Evolutionary conservation across 2,329 filamentous ascomycete species (phyloP).

Genomic region (Diaporthe ilicicola): DNA sequence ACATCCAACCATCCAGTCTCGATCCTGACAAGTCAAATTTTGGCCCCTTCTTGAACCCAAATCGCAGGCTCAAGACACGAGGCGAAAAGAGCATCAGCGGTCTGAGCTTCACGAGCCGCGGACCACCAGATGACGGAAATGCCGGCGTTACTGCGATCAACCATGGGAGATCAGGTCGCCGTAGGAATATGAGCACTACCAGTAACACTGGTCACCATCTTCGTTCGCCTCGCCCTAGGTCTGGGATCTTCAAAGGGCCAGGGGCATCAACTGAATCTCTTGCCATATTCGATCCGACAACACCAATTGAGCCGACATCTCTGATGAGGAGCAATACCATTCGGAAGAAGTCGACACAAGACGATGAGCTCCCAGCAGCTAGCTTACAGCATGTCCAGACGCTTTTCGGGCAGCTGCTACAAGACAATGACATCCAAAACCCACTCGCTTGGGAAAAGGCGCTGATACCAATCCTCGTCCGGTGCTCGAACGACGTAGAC

Average conservation of each 20-base stretch:
- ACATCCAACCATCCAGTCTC: constrained; percentile 69
- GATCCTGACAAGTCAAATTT: constrained; percentile 81
- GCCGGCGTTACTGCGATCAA: constrained; percentile 65
- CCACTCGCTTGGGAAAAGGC: constrained; percentile 86
- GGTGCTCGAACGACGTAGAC: constrained; percentile 92
- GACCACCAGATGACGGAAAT: constrained; percentile 70
- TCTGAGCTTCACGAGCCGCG: constrained; percentile 72
- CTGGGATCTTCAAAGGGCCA: constrained; percentile 64
- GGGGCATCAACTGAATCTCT: constrained; percentile 61
- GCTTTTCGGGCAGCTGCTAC: constrained; percentile 82
- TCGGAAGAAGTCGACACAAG: constrained; percentile 75
- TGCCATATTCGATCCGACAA: constrained; percentile 55
- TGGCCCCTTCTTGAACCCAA: constrained; percentile 74
- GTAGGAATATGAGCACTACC: constrained; percentile 84
- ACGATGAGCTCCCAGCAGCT: constrained; percentile 85
- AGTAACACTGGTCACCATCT: constrained; percentile 74
- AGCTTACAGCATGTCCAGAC: constrained; percentile 89
- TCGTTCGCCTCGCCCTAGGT: constrained; percentile 75
- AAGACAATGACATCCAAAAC: constrained; percentile 78
- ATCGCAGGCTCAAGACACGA: constrained; percentile 76
- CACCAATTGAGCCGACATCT: constrained; percentile 52
- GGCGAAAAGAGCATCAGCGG: constrained; percentile 81
- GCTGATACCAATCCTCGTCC: constrained; percentile 86
- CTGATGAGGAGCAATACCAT: constrained; percentile 85
- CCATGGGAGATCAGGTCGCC: constrained; percentile 69